Conservation (phyloP, 2,329 filamentous ascomycete genomes). For the Sporothrix brasiliensis region DNA sequence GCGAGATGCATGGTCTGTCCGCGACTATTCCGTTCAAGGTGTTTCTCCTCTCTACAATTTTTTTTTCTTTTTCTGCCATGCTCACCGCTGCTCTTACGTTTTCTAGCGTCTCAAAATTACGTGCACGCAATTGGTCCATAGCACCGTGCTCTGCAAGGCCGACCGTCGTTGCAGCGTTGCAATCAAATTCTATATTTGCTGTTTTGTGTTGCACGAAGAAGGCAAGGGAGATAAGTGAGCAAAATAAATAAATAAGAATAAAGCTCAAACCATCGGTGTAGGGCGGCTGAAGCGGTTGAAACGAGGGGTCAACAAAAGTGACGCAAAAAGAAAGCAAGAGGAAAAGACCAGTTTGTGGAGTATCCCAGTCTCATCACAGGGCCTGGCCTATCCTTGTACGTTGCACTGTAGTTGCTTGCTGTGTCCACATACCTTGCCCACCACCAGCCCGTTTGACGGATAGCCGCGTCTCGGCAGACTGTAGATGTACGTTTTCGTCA, state of each 20-base stretch:
- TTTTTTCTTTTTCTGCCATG: neutral
- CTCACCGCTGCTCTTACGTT: neutral
- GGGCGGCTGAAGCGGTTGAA: neutral
- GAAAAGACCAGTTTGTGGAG: neutral
- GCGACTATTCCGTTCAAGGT: neutral
- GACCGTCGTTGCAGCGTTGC: conserved; percentile 10
- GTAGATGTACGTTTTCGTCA: neutral
- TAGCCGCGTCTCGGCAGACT: conserved; percentile 6
- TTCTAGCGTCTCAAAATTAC: neutral
- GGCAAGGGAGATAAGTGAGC: neutral
- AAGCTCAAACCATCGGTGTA: neutral
- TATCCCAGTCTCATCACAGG: neutral
- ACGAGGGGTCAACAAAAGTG: neutral
- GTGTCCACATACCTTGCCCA: neutral
- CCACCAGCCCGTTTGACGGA: conserved; percentile 3
- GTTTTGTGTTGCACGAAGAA: conserved; percentile 15
- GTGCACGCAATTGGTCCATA: neutral
- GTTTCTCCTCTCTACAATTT: neutral
- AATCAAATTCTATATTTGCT: neutral
- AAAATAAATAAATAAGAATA: neutral
- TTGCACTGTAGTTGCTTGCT: neutral
- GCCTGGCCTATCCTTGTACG: too few relatives aligned
- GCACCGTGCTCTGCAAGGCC: neutral
- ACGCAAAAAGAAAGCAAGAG: neutral
- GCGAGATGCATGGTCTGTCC: neutral